phyloP scores from a whole-genome alignment of 169 alveolate genomes.

The Plasmodium billcollinsi region DNA sequence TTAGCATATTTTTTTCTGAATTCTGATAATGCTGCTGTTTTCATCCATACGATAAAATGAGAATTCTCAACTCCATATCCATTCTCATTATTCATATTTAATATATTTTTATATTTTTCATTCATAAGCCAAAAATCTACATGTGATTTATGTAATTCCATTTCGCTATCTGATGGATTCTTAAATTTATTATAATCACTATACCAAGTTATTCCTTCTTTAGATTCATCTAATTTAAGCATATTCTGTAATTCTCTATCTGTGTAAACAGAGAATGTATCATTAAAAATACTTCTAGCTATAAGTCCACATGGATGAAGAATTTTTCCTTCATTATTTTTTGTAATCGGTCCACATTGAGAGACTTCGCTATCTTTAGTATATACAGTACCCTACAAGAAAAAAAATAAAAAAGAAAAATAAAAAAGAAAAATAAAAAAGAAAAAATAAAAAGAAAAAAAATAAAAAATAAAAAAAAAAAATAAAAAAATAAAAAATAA shows the following conservation, averaged over 20 bases:
- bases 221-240: slow-evolving; percentile 83
- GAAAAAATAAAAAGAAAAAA: too few species aligned
- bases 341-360: slow-evolving; percentile 78
- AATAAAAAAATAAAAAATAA: too few species aligned
- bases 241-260: slow-evolving; percentile 59
- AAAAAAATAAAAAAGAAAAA: neutral
- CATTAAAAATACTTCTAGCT: slow-evolving; percentile 84
- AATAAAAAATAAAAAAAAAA: too few species aligned
- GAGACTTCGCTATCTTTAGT: slow-evolving; percentile 49
- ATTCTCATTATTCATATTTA: slow-evolving; percentile 81
- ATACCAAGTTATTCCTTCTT: slow-evolving; percentile 81
- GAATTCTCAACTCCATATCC: slow-evolving; percentile 89
- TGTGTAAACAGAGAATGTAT: slow-evolving; percentile 76
- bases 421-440: too few species aligned
- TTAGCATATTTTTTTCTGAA: slow-evolving; percentile 87
- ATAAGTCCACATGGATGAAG: slow-evolving; percentile 86
- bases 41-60: slow-evolving; percentile 91
- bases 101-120: slow-evolving; percentile 8
- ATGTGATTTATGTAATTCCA: slow-evolving; percentile 6
- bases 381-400: slow-evolving; percentile 75
- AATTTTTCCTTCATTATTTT: slow-evolving; percentile 79
- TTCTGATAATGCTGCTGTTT: slow-evolving; percentile 85
- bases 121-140: slow-evolving; percentile 79
- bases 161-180: slow-evolving; percentile 77
- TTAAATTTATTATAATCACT: slow-evolving; percentile 80